Conservation (phyloP, 2,329 filamentous ascomycete genomes). For the Fusarium brachygibbosum region DNA sequence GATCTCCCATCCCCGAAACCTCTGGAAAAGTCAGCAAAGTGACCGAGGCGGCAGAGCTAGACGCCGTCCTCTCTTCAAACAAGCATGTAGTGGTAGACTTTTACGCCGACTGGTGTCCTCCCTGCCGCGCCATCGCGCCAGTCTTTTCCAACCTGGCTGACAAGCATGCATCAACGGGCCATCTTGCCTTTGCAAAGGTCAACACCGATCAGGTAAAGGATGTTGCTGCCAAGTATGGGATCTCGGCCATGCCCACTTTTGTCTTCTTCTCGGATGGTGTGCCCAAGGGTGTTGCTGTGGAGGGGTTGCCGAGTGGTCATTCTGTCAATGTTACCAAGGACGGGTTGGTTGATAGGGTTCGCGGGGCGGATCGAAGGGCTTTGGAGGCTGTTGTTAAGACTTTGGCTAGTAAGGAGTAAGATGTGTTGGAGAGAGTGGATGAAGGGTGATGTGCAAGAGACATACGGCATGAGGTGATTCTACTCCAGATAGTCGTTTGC, state of each 20-base stretch:
- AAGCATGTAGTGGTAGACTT: slow-evolving; percentile 82
- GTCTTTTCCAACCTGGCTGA: slow-evolving; percentile 61
- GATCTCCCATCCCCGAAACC: slow-evolving; percentile 57
- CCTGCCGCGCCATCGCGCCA: slow-evolving; percentile 89
- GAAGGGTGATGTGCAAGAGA: neutral
- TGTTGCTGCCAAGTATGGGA: slow-evolving; percentile 79
- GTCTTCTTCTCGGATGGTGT: slow-evolving; percentile 82
- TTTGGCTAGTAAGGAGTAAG: slow-evolving; percentile 36
- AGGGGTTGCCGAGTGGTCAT: slow-evolving; percentile 36
- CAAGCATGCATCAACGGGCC: slow-evolving; percentile 55
- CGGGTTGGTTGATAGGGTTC: slow-evolving; percentile 50
- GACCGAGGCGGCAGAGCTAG: slow-evolving; percentile 45
- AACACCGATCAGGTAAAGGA: slow-evolving; percentile 86
- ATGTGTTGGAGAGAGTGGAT: fast-evolving
- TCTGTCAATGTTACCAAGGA: slow-evolving; percentile 46
- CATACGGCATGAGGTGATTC: too few relatives aligned
- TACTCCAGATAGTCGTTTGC: neutral
- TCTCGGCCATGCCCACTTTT: slow-evolving; percentile 94
- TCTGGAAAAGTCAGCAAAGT: slow-evolving; percentile 57
- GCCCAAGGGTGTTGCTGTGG: slow-evolving; percentile 47
- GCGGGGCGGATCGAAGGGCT: slow-evolving; percentile 49
- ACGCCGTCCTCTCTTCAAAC: slow-evolving; percentile 53
- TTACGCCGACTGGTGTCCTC: slow-evolving; percentile 91
- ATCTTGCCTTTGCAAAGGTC: slow-evolving; percentile 83
- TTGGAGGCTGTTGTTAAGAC: slow-evolving; percentile 48